Conservation (phyloP, 2,329 filamentous ascomycete species). For the Thielaviopsis ethacetica region DNA sequence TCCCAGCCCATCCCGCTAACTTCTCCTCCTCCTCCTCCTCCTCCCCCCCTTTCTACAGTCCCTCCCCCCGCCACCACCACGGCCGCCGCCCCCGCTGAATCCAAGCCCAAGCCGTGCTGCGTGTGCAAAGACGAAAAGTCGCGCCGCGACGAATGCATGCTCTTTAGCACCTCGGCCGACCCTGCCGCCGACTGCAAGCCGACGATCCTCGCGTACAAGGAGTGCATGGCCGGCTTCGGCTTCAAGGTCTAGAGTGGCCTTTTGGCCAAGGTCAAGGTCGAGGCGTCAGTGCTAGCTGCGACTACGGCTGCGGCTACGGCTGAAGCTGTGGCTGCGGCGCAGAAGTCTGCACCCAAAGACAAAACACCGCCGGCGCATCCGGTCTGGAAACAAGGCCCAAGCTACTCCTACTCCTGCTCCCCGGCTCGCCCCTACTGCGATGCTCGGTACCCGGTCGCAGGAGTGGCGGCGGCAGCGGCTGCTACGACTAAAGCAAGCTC, state of each 20-base stretch:
- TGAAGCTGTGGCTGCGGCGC: no score
- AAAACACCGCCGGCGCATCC: no score
- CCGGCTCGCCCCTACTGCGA: no score
- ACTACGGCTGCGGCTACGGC: not conserved
- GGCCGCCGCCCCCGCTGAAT: not conserved
- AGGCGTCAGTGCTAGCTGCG: not conserved
- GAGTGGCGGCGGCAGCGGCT: not conserved
- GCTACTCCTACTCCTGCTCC: no score
- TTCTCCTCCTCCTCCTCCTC: not conserved
- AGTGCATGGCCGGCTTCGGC: constrained; percentile 84
- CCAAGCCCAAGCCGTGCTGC: constrained; percentile 61
- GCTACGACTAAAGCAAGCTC: not conserved
- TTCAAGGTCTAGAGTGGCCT: constrained; percentile 45
- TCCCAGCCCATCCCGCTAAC: not conserved
- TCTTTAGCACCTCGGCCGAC: constrained; percentile 75
- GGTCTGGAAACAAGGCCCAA: no score
- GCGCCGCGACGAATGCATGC: constrained; percentile 93
- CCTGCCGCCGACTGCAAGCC: constrained; percentile 71
- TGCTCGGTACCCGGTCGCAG: no score
- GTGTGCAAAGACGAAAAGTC: constrained; percentile 95
- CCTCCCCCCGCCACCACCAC: not conserved
- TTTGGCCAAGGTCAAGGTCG: not conserved
- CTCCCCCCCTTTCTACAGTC: no score
- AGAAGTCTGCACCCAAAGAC: no score
- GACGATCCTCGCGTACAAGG: constrained; percentile 70